phyloP scores from a whole-genome alignment of 2,329 filamentous ascomycete species.

The Clarireedia paspali region DNA sequence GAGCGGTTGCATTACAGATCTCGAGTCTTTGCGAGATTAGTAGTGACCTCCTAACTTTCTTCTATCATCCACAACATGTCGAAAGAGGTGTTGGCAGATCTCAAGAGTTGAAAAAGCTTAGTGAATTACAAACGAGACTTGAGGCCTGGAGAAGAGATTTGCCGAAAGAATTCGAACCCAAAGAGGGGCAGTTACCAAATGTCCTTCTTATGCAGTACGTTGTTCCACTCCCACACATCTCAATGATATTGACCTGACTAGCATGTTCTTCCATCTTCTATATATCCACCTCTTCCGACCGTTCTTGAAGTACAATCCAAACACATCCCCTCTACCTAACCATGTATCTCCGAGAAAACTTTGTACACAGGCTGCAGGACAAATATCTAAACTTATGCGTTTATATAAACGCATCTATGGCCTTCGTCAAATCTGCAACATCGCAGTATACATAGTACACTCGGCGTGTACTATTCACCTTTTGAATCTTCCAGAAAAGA shows the following conservation, averaged over 20 bases:
- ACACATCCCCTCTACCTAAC: conserved; percentile 71
- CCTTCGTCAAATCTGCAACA: conserved; percentile 88
- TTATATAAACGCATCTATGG: conserved; percentile 91
- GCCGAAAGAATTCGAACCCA: conserved; percentile 80
- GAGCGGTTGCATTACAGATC: conserved; percentile 75
- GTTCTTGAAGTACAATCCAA: conserved; percentile 82
- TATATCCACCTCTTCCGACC: conserved; percentile 95
- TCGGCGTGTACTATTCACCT: conserved; percentile 92
- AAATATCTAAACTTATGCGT: conserved; percentile 89
- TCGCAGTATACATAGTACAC: conserved; percentile 91
- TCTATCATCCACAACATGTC: conserved; percentile 75
- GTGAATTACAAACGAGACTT: conserved; percentile 80
- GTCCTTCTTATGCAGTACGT: conserved; percentile 78
- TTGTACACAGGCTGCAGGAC: conserved; percentile 81
- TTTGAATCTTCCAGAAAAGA: conserved; percentile 87
- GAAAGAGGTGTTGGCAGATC: conserved; percentile 63
- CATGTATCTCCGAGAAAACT: conserved; percentile 87
- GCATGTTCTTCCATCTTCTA: conserved; percentile 95
- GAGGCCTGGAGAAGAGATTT: conserved; percentile 83
- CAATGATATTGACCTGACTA: conserved; percentile 34
- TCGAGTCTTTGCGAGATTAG: conserved; percentile 86
- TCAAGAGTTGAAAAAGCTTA: conserved; percentile 82
- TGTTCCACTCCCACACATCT: neutral
- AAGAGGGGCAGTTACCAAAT: conserved; percentile 81
- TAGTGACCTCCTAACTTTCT: conserved; percentile 78